Evolutionary conservation across 2,329 filamentous ascomycete genomes (phyloP), one percentile per base, ranked within the genome.

Genomic region (Colletotrichum cereale): DNA sequence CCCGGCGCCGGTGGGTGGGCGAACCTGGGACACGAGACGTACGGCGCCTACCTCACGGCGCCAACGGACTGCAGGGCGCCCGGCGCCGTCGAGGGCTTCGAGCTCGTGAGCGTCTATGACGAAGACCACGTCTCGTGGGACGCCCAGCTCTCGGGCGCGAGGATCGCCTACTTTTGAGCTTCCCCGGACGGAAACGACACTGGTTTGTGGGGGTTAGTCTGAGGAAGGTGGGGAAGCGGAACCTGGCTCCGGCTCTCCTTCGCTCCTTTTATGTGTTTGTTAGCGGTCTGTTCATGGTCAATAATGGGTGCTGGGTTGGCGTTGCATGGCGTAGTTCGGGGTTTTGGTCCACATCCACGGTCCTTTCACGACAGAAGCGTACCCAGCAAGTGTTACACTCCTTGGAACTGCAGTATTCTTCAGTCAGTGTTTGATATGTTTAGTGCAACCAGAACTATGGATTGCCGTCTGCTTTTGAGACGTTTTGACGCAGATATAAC

Each of bases 81-180:
- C 7, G 72, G 72, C 6, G 70, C 73, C 34, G 53, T 67, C 4
- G 65, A 74, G 63, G 73, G 62, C 1, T 55, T 73, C 50, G 73
- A 74, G 68, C 72, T 74, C 2, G 73, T 72, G 2, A 72, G 73
- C 1, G 72, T 74, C 14, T 72, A 62, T 21, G 73, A 74, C 14
- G 34, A 66, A 10, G 73, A 74, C 38, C 50, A 65, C 24, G 68
- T 74, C 5, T 66, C 68, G 18, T 74, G 69, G 64, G 56, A 62
- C 36, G 53, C 67, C 12, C 53, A 57, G 18, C 62, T 60, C 31
- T 61, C 64, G 18, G 71, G 71, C 12, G 63, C 68, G 38, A 60
- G 73, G 14, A 74, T 74, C 24, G 52, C 42, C 6, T 72, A 74
- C 72, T 61, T 58, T 36, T 73, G 56, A 58, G 58, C 12, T 40